Conservation (phyloP, 2,329 filamentous ascomycete genomes). For the Botryosphaeria agaves region DNA sequence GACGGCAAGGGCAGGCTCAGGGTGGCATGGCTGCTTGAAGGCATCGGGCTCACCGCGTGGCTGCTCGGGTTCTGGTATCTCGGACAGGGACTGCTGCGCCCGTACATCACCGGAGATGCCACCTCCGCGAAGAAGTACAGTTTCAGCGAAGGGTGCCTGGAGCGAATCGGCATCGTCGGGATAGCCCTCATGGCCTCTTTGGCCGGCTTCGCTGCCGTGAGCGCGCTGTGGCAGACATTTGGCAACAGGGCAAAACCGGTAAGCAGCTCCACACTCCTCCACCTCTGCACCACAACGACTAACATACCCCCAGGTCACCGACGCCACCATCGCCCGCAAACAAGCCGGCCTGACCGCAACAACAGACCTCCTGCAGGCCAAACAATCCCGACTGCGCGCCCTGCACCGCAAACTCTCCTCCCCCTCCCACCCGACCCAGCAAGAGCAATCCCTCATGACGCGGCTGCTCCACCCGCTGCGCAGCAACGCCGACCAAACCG, state of each 20-base stretch:
- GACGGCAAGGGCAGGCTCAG: constrained; percentile 33
- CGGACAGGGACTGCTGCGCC: constrained; percentile 43
- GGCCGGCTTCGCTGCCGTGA: constrained; percentile 82
- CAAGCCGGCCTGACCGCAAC: constrained; percentile 64
- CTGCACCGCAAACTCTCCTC: constrained; percentile 46
- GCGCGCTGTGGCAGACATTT: constrained; percentile 72
- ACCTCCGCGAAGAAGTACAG: constrained; percentile 23
- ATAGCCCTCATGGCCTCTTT: constrained; percentile 74
- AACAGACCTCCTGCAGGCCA: constrained; percentile 60
- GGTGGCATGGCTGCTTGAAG: constrained; percentile 47
- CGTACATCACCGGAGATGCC: constrained; percentile 30
- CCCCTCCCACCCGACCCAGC: no score
- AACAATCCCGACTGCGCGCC: constrained; percentile 53
- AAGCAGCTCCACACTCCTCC: constrained; percentile 5
- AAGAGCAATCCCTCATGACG: constrained; percentile 44
- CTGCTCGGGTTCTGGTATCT: constrained; percentile 61
- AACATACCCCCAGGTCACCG: constrained; percentile 33
- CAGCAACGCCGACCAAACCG: constrained; percentile 38
- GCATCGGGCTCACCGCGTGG: constrained; percentile 48
- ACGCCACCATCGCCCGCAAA: constrained; percentile 59
- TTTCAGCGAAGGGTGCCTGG: constrained; percentile 38
- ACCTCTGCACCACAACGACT: constrained; percentile 4
- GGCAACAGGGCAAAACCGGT: constrained; percentile 43
- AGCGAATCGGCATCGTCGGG: constrained; percentile 65
- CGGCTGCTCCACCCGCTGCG: constrained; percentile 58